Conservation (phyloP, 2,329 filamentous ascomycete genomes). For the Ophiocordyceps camponoti-saundersi region DNA sequence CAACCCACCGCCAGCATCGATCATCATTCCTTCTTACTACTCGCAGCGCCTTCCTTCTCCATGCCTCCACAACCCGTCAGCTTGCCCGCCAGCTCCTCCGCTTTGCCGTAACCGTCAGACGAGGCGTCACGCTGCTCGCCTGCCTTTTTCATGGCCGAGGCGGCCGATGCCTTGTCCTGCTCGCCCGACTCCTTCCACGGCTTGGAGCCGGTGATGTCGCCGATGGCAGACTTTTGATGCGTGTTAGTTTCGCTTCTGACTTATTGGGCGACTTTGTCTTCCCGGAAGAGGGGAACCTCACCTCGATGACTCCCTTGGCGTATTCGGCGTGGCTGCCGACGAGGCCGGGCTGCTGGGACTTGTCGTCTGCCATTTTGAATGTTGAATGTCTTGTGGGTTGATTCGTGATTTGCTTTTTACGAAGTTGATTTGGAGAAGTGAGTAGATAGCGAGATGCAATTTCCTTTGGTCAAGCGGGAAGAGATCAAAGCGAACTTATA, state of each 20-base stretch:
- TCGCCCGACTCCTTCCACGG: constrained; percentile 48
- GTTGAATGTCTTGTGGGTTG: too few species aligned
- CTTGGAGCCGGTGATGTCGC: constrained; percentile 41
- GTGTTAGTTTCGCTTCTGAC: neutral
- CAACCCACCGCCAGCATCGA: neutral
- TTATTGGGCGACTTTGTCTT: too few species aligned
- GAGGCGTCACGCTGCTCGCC: constrained; percentile 35
- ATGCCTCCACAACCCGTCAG: constrained; percentile 53
- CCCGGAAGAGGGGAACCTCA: constrained; percentile 12
- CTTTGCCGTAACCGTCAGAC: constrained; percentile 39
- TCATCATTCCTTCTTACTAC: constrained; percentile 15
- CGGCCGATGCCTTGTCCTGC: constrained; percentile 44
- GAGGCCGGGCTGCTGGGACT: constrained; percentile 36
- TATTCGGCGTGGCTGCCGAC: constrained; percentile 49
- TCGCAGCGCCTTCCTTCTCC: constrained; percentile 42
- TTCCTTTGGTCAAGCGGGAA: too few species aligned
- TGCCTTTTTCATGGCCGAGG: constrained; percentile 45
- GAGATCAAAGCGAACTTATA: neutral
- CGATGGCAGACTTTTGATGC: constrained; percentile 34
- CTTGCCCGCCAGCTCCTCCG: constrained; percentile 47
- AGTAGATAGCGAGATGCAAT: neutral
- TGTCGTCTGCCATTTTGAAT: constrained; percentile 11
- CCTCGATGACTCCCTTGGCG: constrained; percentile 50
- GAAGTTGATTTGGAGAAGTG: neutral
- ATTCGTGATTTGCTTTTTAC: neutral